These are phyloP conservation scores for Coprinellus aureogranulatus DNA, from an alignment of 768 basidiomycete species.

Conservation along the genomic window DNA sequence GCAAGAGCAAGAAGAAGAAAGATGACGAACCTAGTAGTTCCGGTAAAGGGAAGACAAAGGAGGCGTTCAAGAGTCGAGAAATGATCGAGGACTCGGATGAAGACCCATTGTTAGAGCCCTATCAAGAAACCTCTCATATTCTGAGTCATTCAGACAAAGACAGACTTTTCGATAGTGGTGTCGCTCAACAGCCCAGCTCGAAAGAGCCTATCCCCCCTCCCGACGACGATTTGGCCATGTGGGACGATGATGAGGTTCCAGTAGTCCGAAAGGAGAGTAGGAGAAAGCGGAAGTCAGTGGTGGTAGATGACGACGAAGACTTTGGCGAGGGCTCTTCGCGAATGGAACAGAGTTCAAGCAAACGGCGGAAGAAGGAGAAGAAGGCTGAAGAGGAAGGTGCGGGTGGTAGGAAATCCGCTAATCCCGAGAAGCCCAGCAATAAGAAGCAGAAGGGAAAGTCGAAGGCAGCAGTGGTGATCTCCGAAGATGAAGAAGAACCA, in stretches of 20 bases:
- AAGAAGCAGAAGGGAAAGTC: slow-evolving; percentile 21
- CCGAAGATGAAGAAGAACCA: slow-evolving; percentile 32
- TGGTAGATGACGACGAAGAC: slow-evolving; percentile 8
- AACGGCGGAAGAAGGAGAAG: slow-evolving; percentile 24
- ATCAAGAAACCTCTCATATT: too few species aligned
- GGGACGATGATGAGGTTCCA: neutral
- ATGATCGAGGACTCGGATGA: slow-evolving; percentile 36
- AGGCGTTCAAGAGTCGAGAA: slow-evolving; percentile 43
- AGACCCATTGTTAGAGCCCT: slow-evolving; percentile 6
- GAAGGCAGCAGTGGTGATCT: slow-evolving; percentile 22
- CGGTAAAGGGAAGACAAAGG: slow-evolving; percentile 23
- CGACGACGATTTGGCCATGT: slow-evolving; percentile 1
- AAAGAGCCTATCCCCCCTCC: neutral
- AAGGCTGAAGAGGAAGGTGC: neutral
- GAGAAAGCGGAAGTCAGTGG: slow-evolving; percentile 19
- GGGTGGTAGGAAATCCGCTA: neutral
- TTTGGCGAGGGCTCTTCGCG: neutral
- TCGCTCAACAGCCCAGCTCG: neutral
- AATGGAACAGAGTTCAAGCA: slow-evolving; percentile 5
- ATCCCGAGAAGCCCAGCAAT: slow-evolving; percentile 1
- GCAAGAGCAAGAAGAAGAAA: slow-evolving; percentile 14
- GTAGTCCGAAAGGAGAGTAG: neutral
- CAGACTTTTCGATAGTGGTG: neutral
- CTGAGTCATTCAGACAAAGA: neutral
- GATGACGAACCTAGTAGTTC: slow-evolving; percentile 19